A percentile compares a stretch with the other conserved stretches of the same genome.
phyloP scores from a whole-genome alignment of 371 early-diverging fungal species.

The Lichtheimia ramosa region DNA sequence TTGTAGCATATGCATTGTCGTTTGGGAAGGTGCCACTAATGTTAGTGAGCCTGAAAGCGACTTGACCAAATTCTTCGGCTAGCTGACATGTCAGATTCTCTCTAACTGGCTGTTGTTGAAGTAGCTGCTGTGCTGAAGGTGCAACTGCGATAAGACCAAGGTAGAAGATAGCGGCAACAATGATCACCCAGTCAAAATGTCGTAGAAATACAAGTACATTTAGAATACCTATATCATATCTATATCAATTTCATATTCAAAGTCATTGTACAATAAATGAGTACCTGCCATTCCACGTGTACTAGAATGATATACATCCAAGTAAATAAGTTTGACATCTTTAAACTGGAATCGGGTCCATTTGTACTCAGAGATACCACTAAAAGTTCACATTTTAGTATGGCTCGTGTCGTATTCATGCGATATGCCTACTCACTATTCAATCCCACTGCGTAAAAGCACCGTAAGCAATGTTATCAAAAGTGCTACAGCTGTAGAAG shows the following conservation, averaged over 20 bases:
- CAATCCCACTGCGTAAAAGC: too few species aligned
- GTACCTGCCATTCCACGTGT: slow-evolving; percentile 28
- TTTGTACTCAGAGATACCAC: slow-evolving; percentile 32
- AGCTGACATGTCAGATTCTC: too few species aligned
- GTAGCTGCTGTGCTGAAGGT: slow-evolving; percentile 17
- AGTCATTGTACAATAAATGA: neutral
- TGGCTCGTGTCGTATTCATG: too few species aligned
- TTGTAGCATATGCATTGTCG: too few species aligned
- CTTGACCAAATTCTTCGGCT: too few species aligned
- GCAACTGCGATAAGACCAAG: slow-evolving; percentile 22
- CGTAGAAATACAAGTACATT: slow-evolving; percentile 5
- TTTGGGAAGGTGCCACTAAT: too few species aligned
- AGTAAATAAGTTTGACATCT: slow-evolving; percentile 15
- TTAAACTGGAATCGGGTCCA: slow-evolving; percentile 21
- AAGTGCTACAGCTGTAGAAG: too few species aligned
- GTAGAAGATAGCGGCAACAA: slow-evolving; percentile 25
- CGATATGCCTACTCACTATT: too few species aligned
- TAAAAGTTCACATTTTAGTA: neutral
- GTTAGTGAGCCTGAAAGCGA: too few species aligned
- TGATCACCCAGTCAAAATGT: slow-evolving; percentile 18
- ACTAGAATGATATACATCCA: slow-evolving; percentile 29
- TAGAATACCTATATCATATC: slow-evolving; percentile 10
- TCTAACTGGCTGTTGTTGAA: too few species aligned
- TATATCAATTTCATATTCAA: neutral
- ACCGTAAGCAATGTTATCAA: too few species aligned